Conservation (phyloP, 2,329 filamentous ascomycete genomes). For the Blastomyces percursus region DNA sequence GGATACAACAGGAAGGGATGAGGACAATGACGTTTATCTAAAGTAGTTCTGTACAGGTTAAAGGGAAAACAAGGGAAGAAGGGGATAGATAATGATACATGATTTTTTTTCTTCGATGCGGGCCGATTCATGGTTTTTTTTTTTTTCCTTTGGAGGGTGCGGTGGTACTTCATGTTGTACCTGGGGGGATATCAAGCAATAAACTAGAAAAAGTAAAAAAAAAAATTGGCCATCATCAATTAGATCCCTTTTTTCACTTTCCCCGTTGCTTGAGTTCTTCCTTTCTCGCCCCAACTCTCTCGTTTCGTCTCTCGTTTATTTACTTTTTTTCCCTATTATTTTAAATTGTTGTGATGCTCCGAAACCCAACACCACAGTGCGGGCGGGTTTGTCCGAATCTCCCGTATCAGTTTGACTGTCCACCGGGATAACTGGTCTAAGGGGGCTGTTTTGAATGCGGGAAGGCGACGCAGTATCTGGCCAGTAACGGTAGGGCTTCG, state of each 20-base stretch:
- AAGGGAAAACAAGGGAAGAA: background rate
- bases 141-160: background rate
- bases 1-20: background rate
- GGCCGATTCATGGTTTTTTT: background rate
- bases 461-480: background rate
- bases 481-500: background rate
- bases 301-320: background rate
- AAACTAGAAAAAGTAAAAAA: background rate
- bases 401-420: background rate
- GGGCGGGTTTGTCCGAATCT: background rate
- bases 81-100: background rate
- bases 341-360: background rate
- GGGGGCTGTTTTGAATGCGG: background rate
- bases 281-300: background rate
- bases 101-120: background rate
- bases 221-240: background rate
- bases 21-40: background rate
- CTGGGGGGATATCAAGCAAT: background rate
- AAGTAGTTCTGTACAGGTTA: slow-evolving; percentile 1
- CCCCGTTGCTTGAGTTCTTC: background rate
- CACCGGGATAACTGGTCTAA: background rate
- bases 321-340: background rate
- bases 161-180: background rate
- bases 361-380: background rate
- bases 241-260: background rate